Evolutionary conservation across 306 rosid genomes (phyloP).

Genomic region (Quercus berberidifolia): DNA sequence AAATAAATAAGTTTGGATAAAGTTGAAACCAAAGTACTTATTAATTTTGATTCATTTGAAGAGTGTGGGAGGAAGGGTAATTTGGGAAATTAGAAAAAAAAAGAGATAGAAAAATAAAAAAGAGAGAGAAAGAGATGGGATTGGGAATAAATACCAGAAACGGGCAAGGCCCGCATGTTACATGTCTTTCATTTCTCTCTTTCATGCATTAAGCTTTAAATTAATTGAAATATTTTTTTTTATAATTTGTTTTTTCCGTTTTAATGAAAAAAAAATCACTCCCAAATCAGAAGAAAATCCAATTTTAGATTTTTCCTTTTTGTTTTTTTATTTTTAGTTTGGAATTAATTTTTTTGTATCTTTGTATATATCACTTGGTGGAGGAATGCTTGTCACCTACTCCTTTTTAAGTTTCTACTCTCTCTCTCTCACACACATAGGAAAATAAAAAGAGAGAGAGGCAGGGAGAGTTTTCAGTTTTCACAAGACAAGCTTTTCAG

Average conservation of each 20-base stretch:
- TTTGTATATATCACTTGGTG: constrained; percentile 53
- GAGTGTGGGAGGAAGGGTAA: constrained; percentile 18
- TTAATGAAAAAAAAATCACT: constrained; percentile 11
- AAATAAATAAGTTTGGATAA: too few species aligned
- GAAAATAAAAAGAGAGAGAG: constrained; percentile 9
- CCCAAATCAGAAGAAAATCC: neutral
- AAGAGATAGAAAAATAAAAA: neutral
- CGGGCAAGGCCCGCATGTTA: constrained; percentile 56
- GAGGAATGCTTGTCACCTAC: constrained; percentile 86
- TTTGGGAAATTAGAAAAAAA: constrained; percentile 14
- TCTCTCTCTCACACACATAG: constrained; percentile 23
- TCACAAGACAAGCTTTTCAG: neutral
- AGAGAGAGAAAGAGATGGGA: constrained; percentile 6
- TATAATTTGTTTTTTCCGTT: constrained; percentile 36
- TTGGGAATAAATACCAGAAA: constrained; percentile 55
- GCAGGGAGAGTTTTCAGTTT: constrained; percentile 1
- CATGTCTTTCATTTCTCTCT: constrained; percentile 41
- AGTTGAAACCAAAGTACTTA: too few species aligned
- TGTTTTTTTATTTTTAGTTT: neutral
- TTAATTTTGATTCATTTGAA: neutral
- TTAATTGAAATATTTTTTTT: constrained; percentile 6
- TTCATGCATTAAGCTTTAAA: constrained; percentile 41
- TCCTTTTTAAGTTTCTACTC: constrained; percentile 44
- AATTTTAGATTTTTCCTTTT: neutral
- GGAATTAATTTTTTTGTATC: neutral